These are phyloP conservation scores for Rhodotorula mucilaginosa DNA, from an alignment of 1,284 basidiomycete species.

Conservation along the genomic window DNA sequence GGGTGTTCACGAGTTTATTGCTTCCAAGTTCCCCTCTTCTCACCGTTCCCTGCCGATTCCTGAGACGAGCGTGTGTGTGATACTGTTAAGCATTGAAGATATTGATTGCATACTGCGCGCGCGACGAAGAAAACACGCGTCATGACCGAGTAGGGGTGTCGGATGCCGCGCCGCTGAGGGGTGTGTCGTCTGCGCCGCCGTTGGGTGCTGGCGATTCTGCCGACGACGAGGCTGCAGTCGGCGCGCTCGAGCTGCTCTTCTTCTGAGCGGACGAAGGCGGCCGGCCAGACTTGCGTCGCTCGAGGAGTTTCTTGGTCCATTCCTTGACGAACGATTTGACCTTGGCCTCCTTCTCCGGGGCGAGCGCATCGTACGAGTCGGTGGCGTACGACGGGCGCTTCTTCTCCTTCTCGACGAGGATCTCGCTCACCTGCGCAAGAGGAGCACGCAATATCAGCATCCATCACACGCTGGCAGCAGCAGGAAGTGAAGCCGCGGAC, in stretches of 20 bases:
- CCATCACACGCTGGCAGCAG: constrained; percentile 1
- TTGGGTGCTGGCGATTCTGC: not conserved
- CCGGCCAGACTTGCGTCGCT: constrained; percentile 22
- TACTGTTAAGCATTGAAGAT: too few species aligned
- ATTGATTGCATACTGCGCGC: too few species aligned
- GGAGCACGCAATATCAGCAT: not conserved
- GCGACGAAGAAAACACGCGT: too few species aligned
- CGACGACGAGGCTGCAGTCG: too few species aligned
- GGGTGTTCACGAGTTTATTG: too few species aligned
- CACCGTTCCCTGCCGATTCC: too few species aligned
- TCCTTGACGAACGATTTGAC: constrained; percentile 93
- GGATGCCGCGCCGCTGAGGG: not conserved
- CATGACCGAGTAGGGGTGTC: not conserved
- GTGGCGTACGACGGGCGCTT: constrained; percentile 74
- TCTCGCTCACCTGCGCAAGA: constrained; percentile 62
- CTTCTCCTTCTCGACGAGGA: constrained; percentile 90
- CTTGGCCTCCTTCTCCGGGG: constrained; percentile 81
- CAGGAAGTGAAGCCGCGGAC: constrained; percentile 41
- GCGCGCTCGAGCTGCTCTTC: not conserved
- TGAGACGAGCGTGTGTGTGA: too few species aligned
- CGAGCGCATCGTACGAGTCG: constrained; percentile 67
- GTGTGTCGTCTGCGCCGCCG: not conserved
- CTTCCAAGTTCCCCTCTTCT: too few species aligned
- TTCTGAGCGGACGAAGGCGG: not conserved
- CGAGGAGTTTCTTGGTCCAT: constrained; percentile 51